Evolutionary conservation across 148 eudicot species (phyloP), one percentile per base, ranked within the genome.

Genomic region (Silene uniflora): DNA sequence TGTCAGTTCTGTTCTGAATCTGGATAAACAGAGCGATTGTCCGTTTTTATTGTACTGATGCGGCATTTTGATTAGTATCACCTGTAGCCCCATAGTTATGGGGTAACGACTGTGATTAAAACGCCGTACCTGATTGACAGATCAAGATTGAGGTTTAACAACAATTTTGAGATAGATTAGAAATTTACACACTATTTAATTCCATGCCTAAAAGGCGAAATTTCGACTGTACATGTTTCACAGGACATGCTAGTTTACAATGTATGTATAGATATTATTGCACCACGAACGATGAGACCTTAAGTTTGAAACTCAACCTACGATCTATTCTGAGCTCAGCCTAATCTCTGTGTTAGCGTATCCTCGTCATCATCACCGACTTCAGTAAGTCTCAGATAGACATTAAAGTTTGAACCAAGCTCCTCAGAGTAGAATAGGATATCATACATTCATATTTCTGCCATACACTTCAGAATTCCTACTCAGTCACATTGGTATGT

Each of bases 231-330:
- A 69, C 27, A 10, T 61, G 29, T 21, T 69, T 69, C 58, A 46
- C n/a, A 69, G 12, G 24, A 73, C 77, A 67, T 60, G 17, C 59
- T 19, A 66, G 11, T 18, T 13, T 64, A 18, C 58, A 69, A 47
- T 14, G 16, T 46, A 21, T 5, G 1, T 42, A 44, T 7, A 54
- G 14, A 56, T 21, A 17, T 23, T 14, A 25, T 21, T 29, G 35
- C 23, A 13, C 13, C 54, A 56, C 6, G 42, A 67, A 25, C 39
- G 66, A 58, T 24, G 54, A 52, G 27, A 25, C 25, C 7, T 13
- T 7, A 16, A 65, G 10, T 19, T 9, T 49, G 55, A 62, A 32
- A 18, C 23, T n/a, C 23, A 4, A 6, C 12, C 47, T 7, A 66
- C 58, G 14, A 8, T 55, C 10, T 7, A 6, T 23, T 52, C 73